Base-by-base conservation (phyloP, 352 stramenopile species). In the Phytophthora europaea region DNA sequence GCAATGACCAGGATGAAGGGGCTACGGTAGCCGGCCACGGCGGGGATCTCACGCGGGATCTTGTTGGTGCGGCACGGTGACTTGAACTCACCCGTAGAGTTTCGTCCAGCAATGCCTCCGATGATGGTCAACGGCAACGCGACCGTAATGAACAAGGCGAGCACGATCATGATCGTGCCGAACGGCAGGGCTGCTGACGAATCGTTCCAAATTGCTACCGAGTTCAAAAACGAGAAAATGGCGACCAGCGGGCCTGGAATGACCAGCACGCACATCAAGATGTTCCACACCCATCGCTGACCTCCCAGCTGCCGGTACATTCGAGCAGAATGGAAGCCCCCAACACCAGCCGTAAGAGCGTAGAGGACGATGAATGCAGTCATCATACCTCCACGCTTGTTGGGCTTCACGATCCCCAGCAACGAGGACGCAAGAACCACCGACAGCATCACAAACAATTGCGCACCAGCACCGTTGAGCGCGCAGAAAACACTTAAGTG, bases 191-290 rank as follows among this genome's bases (percentile, higher is more conserved):
- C 97, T 47, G 95, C 97, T 3, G 95, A 99, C 43, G 97, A 99
- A 53, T 97, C 95, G 76, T 99, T 97, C 75, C 85, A 97, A 56
- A 99, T 88, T 8, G 97, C 97, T 22, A 99, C 83, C 47, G 95
- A 95, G 80, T 99, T 99, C 28, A 99, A 85, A 78, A 98, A 97
- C 58, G 91, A 91, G 58, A 99, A 99, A 16, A 99, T 90, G 26
- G 82, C 61, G 38, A 97, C 78, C n/a, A 98, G 79, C 16, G 97
- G 96, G 0, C 90, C 85, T 4, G 97, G 97, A 64, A 99, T 98
- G 16, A 99, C 77, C 28, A 93, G 78, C 57, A 98, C 93, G 13
- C 88, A 95, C 28, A 98, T 74, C 36, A 99, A 70, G 43, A 98
- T 97, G 82, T 98, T 99, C 84, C 92, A 98, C 16, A 98, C 96